Conservation (phyloP, 306 rosid species). For the Cicer pinnatifidum region DNA sequence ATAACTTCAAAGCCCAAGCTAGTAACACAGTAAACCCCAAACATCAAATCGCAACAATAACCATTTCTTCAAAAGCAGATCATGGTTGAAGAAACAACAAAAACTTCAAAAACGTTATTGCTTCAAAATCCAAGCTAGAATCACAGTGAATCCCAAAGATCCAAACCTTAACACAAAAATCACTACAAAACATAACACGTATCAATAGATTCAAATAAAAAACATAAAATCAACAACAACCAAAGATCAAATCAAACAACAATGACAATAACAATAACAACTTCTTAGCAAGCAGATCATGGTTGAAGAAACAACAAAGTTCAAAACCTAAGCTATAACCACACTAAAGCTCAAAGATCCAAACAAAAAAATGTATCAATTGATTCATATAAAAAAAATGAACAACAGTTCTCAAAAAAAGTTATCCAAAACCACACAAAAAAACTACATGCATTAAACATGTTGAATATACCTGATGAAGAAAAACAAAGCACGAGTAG, state of each 20-base stretch:
- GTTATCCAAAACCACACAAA: background rate
- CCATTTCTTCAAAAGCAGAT: background rate
- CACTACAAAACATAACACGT: background rate
- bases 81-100: background rate
- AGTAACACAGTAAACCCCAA: background rate
- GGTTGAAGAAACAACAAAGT: background rate
- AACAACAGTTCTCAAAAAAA: background rate
- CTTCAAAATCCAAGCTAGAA: constrained; percentile 4
- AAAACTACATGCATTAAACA: background rate
- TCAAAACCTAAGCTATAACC: constrained; percentile 14
- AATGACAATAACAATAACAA: background rate
- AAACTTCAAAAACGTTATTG: background rate
- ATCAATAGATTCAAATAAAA: background rate
- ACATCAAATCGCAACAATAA: background rate
- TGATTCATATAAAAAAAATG: background rate
- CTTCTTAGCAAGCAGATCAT: background rate
- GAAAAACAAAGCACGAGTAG: background rate
- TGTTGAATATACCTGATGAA: background rate
- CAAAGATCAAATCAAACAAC: background rate
- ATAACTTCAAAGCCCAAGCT: background rate
- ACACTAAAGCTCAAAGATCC: background rate
- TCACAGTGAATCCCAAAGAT: background rate
- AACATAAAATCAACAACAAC: background rate
- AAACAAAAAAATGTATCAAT: background rate
- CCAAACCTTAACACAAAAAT: background rate